These are phyloP conservation scores for Allomyces javanicus DNA, from an alignment of 192 early-diverging fungal genomes.

Conservation along the genomic window DNA sequence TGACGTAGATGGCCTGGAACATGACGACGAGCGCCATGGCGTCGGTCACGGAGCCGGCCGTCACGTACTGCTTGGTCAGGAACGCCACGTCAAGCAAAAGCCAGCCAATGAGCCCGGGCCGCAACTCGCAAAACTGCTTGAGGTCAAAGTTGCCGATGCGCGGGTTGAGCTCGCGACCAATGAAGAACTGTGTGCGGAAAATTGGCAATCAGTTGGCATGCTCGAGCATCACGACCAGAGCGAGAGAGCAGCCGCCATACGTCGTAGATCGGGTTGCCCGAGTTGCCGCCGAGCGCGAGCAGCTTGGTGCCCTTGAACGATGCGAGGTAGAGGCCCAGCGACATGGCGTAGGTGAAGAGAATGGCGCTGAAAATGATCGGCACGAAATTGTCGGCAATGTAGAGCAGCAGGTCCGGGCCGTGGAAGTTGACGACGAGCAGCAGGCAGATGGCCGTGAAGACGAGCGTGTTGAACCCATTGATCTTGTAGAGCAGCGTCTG, in stretches of 20 bases:
- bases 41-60: constrained; percentile 44
- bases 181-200: constrained; percentile 43
- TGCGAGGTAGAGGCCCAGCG: constrained; percentile 48
- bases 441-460: constrained; percentile 26
- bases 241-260: constrained; percentile 10
- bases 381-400: constrained; percentile 61
- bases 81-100: constrained; percentile 53
- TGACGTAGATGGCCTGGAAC: constrained; percentile 64
- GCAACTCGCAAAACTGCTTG: constrained; percentile 84
- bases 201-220: not conserved
- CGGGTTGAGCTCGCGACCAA: constrained; percentile 92
- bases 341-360: constrained; percentile 39
- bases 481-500: constrained; percentile 57
- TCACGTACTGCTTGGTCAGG: constrained; percentile 52
- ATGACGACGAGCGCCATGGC: constrained; percentile 53
- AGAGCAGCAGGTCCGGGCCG: constrained; percentile 47
- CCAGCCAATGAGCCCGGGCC: constrained; percentile 88
- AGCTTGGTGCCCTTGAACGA: constrained; percentile 51
- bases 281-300: constrained; percentile 68
- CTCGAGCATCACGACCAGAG: not conserved
- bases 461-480: constrained; percentile 49
- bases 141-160: constrained; percentile 64
- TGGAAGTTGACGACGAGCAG: constrained; percentile 15
- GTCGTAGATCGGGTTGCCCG: constrained; percentile 76
- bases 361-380: constrained; percentile 47